Percentiles rank a stretch among this genome's conserved stretches.
phyloP scores from a whole-genome alignment of 306 rosid species.

The Acacia melanoxylon region DNA sequence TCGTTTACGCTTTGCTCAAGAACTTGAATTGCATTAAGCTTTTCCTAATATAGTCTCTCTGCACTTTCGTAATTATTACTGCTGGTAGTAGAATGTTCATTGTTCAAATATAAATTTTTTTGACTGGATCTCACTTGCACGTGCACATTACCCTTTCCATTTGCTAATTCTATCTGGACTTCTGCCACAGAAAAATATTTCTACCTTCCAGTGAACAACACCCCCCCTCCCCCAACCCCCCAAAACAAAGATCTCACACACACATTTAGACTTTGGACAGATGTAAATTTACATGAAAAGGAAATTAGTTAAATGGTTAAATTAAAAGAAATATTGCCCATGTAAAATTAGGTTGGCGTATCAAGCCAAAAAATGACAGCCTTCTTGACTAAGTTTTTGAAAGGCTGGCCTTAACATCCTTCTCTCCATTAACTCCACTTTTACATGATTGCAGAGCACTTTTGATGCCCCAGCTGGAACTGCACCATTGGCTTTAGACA shows the following conservation, averaged over 20 bases:
- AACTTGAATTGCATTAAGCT: neutral
- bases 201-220: neutral
- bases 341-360: neutral
- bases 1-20: conserved; percentile 25
- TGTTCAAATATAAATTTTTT: neutral
- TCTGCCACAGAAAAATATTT: neutral
- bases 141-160: neutral
- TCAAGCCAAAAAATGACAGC: neutral
- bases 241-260: too few relatives aligned
- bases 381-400: conserved; percentile 1
- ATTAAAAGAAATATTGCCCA: neutral
- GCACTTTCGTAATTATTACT: neutral
- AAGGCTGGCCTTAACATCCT: neutral
- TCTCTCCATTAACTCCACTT: conserved; percentile 15
- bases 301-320: too few relatives aligned
- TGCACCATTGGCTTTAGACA: conserved; percentile 88
- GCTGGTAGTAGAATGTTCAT: neutral
- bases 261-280: too few relatives aligned
- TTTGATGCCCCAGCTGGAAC: conserved; percentile 83
- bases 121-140: neutral
- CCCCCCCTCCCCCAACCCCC: too few relatives aligned
- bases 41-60: neutral
- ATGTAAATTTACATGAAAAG: too few relatives aligned
- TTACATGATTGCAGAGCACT: conserved; percentile 60
- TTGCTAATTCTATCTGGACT: neutral